Percentiles rank a stretch among this genome's conserved stretches.
Evolutionary conservation across 2,329 filamentous ascomycete species (phyloP).

Genomic region (Trichoderma sp.): DNA sequence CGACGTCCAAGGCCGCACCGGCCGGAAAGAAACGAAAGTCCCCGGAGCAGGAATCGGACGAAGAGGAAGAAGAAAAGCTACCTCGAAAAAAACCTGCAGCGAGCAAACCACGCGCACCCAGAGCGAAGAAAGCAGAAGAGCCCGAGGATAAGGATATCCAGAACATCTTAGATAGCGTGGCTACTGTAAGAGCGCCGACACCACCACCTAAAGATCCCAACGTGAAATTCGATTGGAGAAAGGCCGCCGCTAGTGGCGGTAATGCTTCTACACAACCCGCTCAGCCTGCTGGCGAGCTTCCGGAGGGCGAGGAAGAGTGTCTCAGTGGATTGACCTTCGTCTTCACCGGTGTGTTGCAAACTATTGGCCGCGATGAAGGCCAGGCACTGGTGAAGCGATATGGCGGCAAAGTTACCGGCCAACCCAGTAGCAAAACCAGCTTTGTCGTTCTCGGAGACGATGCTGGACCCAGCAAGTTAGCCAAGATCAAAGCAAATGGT

Average conservation of each 20-base stretch:
- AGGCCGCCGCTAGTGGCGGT: slow-evolving; percentile 57
- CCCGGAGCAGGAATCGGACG: slow-evolving; percentile 55
- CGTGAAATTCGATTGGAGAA: slow-evolving; percentile 79
- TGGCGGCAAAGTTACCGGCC: slow-evolving; percentile 84
- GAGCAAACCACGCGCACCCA: slow-evolving; percentile 60
- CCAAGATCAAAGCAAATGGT: slow-evolving; percentile 75
- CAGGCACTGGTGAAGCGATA: slow-evolving; percentile 87
- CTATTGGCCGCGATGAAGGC: slow-evolving; percentile 80
- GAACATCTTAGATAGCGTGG: slow-evolving; percentile 84
- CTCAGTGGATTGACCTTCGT: slow-evolving; percentile 89
- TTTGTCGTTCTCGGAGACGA: slow-evolving; percentile 91
- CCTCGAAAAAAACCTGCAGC: slow-evolving; percentile 61
- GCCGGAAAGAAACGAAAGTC: slow-evolving; percentile 60
- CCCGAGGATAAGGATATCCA: slow-evolving; percentile 71
- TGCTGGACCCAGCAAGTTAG: slow-evolving; percentile 89
- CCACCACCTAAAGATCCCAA: slow-evolving; percentile 73
- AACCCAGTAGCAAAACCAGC: slow-evolving; percentile 88
- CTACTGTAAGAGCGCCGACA: slow-evolving; percentile 77
- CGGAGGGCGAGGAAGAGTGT: slow-evolving; percentile 84
- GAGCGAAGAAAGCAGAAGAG: slow-evolving; percentile 64
- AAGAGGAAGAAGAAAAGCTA: slow-evolving; percentile 56
- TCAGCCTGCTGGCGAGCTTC: slow-evolving; percentile 68
- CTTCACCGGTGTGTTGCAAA: slow-evolving; percentile 85
- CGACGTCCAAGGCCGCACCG: slow-evolving; percentile 33
- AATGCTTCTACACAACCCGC: slow-evolving; percentile 63